phyloP scores from a whole-genome alignment of 1,139 yeast genomes.

The Yamadazyma buinensis region DNA sequence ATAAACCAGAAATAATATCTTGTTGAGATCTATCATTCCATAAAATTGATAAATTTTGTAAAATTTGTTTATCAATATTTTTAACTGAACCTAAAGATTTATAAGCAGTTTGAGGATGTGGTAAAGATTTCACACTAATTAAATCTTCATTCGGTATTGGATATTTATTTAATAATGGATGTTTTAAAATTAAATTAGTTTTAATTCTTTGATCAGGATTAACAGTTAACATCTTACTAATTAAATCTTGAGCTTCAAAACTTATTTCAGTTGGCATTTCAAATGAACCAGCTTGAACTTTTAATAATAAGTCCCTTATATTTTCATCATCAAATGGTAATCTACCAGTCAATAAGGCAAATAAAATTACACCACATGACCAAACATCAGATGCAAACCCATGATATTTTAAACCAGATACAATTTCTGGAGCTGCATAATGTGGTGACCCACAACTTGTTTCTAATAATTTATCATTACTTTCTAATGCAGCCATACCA shows the following conservation, averaged over 20 bases:
- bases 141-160: conserved; percentile 49
- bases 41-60: conserved; percentile 64
- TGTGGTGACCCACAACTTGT: conserved; percentile 87
- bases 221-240: conserved; percentile 68
- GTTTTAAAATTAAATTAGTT: conserved; percentile 71
- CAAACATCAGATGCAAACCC: conserved; percentile 84
- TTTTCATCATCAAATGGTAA: conserved; percentile 81
- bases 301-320: conserved; percentile 62
- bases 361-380: conserved; percentile 81
- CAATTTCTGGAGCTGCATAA: conserved; percentile 85
- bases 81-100: conserved; percentile 44
- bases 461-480: conserved; percentile 65
- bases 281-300: conserved; percentile 72
- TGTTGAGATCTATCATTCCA: conserved; percentile 68
- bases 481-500: conserved; percentile 84
- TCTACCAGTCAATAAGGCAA: conserved; percentile 75
- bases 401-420: conserved; percentile 70
- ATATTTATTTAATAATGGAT: conserved; percentile 69
- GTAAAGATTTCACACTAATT: conserved; percentile 50
- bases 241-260: conserved; percentile 66
- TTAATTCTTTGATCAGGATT: conserved; percentile 75
- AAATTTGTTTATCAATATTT: conserved; percentile 58
- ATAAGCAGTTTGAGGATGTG: conserved; percentile 60
- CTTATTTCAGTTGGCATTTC: conserved; percentile 70
- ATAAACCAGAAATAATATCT: conserved; percentile 53